Base-by-base conservation (phyloP, 768 basidiomycete species). In the Leucocoprinus sp. region DNA sequence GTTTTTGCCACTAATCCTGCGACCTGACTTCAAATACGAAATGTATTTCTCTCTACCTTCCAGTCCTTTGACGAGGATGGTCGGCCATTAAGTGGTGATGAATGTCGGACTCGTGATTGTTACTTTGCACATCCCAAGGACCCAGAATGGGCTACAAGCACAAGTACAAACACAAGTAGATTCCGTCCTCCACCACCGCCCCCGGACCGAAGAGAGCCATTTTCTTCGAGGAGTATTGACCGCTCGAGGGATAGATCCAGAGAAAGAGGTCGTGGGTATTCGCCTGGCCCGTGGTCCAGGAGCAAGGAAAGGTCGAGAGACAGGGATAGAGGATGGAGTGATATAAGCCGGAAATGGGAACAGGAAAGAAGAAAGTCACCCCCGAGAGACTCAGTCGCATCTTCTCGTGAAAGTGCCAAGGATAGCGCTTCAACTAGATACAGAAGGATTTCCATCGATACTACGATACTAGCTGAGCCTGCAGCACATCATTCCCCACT, bases 41-140 rank as follows among this genome's bases (percentile, higher is more conserved):
- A n/a, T n/a, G n/a, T n/a, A n/a, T n/a, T n/a, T n/a, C n/a, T n/a
- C n/a, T n/a, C n/a, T n/a, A n/a, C n/a, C n/a, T n/a, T n/a, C n/a
- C 43, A 49, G 52, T 24, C 43, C 19, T 55, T 47, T 34, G 37
- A 47, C 27, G 34, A 45, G n/a, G 37, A 49, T 23, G 50, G 52
- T 8, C 5, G 27, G 15, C 11, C 11, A 12, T 11, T 31, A 31
- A 39, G 31, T 18, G 17, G 21, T 4, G n/a, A 15, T 0, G 39
- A 40, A n/a, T 56, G 55, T 23, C 35, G n/a, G 3, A 42, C n/a
- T 21, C 29, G 7, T 8, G 31, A 18, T 14, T 58, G 55, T 43
- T 18, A 21, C n/a, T 57, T 44, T 44, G 19, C 49, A 8, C 57
- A 58, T 33, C 57, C 57, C 4, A 26, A 45, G 1, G 50, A 55